Evolutionary conservation across 495 filamentous ascomycete species (phyloP).

Genomic region (Penicillium silybi): DNA sequence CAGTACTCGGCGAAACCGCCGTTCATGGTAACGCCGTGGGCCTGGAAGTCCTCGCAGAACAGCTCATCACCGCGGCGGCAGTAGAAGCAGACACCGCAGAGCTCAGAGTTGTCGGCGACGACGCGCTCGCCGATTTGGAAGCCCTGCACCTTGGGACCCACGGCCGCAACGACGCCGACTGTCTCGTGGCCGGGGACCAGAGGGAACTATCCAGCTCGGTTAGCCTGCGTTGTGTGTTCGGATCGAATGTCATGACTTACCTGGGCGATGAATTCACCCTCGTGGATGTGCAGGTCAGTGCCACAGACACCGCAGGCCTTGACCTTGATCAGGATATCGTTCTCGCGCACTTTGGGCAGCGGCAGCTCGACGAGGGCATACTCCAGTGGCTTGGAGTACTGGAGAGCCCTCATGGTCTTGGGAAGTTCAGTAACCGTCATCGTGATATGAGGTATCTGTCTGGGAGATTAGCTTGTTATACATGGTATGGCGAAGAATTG

Average conservation of each 20-base stretch:
- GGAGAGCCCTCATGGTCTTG: slow-evolving; percentile 3
- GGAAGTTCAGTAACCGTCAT: background rate
- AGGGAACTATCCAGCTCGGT: slow-evolving; percentile 40
- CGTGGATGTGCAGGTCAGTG: slow-evolving; percentile 64
- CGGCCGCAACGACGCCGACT: slow-evolving; percentile 51
- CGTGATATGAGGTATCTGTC: background rate
- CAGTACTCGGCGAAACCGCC: slow-evolving; percentile 72
- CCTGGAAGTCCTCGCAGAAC: slow-evolving; percentile 66
- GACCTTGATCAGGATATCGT: slow-evolving; percentile 32
- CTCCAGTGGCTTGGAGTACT: slow-evolving; percentile 1
- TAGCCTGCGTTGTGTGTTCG: too few species aligned
- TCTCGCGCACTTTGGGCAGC: slow-evolving; percentile 2
- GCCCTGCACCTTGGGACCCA: slow-evolving; percentile 56
- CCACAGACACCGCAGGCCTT: slow-evolving; percentile 70
- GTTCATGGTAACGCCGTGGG: slow-evolving; percentile 61
- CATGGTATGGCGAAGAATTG: too few species aligned
- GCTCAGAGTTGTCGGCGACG: slow-evolving; percentile 53
- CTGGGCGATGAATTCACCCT: slow-evolving; percentile 60
- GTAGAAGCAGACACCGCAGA: slow-evolving; percentile 71
- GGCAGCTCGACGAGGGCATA: background rate
- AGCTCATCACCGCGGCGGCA: slow-evolving; percentile 65
- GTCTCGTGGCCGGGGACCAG: slow-evolving; percentile 51
- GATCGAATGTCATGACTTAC: slow-evolving; percentile 21
- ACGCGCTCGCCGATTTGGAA: slow-evolving; percentile 66
- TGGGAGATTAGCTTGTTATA: background rate